Percentiles rank a stretch among this genome's conserved stretches.
Conservation (phyloP, 495 filamentous ascomycete species). For the Daldinia decipiens region DNA sequence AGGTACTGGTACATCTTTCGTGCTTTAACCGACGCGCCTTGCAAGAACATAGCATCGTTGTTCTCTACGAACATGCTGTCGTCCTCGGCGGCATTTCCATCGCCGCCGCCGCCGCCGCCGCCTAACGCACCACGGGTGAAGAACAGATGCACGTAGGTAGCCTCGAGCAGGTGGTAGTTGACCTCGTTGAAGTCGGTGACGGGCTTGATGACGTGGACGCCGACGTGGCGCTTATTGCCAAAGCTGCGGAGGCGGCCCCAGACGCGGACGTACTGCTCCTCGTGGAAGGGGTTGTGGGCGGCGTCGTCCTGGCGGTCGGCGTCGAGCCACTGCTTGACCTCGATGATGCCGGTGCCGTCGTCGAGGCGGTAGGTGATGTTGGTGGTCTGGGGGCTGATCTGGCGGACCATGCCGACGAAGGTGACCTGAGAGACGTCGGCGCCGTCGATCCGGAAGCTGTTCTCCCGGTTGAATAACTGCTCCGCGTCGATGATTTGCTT, state of each 20-base stretch:
- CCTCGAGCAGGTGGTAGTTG: conserved; percentile 87
- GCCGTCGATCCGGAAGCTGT: conserved; percentile 79
- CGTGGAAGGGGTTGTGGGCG: conserved; percentile 51
- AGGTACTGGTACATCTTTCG: conserved; percentile 75
- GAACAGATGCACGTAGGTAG: conserved; percentile 85
- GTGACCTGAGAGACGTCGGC: conserved; percentile 72
- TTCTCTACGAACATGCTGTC: conserved; percentile 65
- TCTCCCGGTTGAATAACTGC: conserved; percentile 75
- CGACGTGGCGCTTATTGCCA: conserved; percentile 80
- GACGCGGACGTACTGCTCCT: conserved; percentile 83
- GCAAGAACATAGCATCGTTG: conserved; percentile 53
- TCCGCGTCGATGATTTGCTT: conserved; percentile 89
- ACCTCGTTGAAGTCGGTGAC: conserved; percentile 90
- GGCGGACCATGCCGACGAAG: conserved; percentile 89
- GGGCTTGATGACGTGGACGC: conserved; percentile 80
- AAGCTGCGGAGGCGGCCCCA: conserved; percentile 82
- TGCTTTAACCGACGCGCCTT: conserved; percentile 64
- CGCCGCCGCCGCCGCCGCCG: conserved; percentile 41
- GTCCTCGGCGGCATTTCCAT: conserved; percentile 51
- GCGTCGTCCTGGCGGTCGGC: conserved; percentile 64
- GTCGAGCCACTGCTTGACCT: conserved; percentile 94
- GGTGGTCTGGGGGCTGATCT: conserved; percentile 84
- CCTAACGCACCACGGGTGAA: conserved; percentile 73
- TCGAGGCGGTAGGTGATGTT: conserved; percentile 93
- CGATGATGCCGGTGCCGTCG: conserved; percentile 91